phyloP scores from a whole-genome alignment of 75 land plant species.

The Picea glauca region DNA sequence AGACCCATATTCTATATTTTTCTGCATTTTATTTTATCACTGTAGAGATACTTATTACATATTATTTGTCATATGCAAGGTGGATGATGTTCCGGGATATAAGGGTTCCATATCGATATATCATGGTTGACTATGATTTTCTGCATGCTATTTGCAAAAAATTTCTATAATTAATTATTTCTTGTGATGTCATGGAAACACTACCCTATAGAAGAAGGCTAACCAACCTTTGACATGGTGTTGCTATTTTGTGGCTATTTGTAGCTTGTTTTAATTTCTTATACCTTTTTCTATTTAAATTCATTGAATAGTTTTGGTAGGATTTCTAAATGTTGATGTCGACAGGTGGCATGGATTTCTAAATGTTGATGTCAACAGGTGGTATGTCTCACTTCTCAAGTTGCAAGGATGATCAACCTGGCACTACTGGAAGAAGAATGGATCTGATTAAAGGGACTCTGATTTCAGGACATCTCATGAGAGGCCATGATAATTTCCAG shows the following conservation, averaged over 20 bases:
- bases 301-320: too few species aligned
- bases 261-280: not conserved
- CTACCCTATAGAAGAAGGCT: not conserved
- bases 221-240: not conserved
- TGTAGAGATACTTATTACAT: too few species aligned
- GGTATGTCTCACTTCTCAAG: slow-evolving; percentile 3
- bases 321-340: not conserved
- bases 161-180: not conserved
- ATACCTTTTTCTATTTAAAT: not conserved
- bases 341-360: slow-evolving; percentile 4
- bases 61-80: too few species aligned
- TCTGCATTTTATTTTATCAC: too few species aligned
- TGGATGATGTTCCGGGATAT: too few species aligned
- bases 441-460: not conserved
- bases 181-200: not conserved
- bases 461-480: not conserved
- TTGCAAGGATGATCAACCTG: not conserved
- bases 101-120: too few species aligned
- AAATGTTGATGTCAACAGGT: slow-evolving; percentile 4
- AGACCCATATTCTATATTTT: too few species aligned
- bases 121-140: too few species aligned
- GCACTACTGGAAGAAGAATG: slow-evolving; percentile 4
- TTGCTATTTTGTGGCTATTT: not conserved
- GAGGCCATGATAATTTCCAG: not conserved
- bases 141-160: not conserved